Base-by-base conservation (phyloP, 371 early-diverging fungal species). In the Mucor sp. region DNA sequence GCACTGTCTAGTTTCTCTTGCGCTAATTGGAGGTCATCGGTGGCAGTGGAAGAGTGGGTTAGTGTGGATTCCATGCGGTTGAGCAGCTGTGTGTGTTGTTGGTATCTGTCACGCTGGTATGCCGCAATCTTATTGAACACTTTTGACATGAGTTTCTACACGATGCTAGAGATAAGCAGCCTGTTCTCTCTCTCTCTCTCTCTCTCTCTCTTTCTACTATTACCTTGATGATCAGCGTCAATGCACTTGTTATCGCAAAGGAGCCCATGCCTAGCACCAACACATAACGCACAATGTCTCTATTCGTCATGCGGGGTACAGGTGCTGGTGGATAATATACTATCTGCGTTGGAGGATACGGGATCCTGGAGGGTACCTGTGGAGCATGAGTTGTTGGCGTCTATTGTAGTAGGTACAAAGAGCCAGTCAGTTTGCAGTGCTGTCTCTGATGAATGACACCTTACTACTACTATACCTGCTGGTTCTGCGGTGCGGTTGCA, bases 221-320 rank as follows among this genome's bases (percentile, higher is more conserved):
- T 80, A 83, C 83, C 66, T 77, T 79, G n/a, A 81, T 63, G 11
- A 76, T 23, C 15, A 62, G 48, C 4, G 71, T 21, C 8, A 79
- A 17, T 12, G 64, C 64, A n/a, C 71, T 68, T 28, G 77, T 73
- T n/a, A 77, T 25, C 25, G 79, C 72, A 14, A 78, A 71, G 3
- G 75, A 66, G 12, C 81, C 69, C 15, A 79, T 19, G 5, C 76
- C 80, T 12, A 74, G 19, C 4, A 76, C 21, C 2, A 79, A 23
- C 14, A 76, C 78, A 48, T 68, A 56, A 9, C 60, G 71, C 6
- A 76, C 21, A 12, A 83, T 14, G n/a, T 74, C 68, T 41, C 73
- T 61, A 15, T 57, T 55, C 15, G 77, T 69, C 70, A 79, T 57
- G 17, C 71, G 53, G 0, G 62, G 65, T 21, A 27, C 15, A 48